These are phyloP conservation scores for Decorospora gaudefroyi DNA, from an alignment of 2,329 filamentous ascomycete genomes.

Conservation along the genomic window DNA sequence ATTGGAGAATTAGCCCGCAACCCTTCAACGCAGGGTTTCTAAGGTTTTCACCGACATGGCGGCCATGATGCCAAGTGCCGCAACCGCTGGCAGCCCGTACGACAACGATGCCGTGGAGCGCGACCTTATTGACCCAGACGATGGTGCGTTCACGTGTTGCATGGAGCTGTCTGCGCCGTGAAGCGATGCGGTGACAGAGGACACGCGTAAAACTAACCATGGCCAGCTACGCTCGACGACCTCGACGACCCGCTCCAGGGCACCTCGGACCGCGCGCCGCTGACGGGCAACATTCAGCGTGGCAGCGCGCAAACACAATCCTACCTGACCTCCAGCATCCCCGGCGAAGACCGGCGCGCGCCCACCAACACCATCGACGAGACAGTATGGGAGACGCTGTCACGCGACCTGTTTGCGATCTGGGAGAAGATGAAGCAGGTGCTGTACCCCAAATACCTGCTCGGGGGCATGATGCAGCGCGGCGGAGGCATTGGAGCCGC, in stretches of 20 bases:
- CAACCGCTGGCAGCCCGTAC: slow-evolving; percentile 49
- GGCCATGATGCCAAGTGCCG: slow-evolving; percentile 53
- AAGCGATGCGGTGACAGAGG: background rate
- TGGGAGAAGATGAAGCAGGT: slow-evolving; percentile 99
- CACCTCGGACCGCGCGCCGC: slow-evolving; percentile 73
- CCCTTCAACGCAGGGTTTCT: slow-evolving; percentile 29
- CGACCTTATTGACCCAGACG: slow-evolving; percentile 59
- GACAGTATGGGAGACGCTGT: slow-evolving; percentile 94
- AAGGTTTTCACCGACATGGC: slow-evolving; percentile 45
- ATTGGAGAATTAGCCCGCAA: slow-evolving; percentile 32
- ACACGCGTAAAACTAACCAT: slow-evolving; percentile 12
- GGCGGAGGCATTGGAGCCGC: slow-evolving; percentile 62
- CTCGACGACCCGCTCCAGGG: slow-evolving; percentile 81
- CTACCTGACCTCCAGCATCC: slow-evolving; percentile 86
- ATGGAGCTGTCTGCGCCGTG: slow-evolving; percentile 18
- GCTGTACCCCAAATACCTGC: slow-evolving; percentile 90
- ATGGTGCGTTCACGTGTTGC: slow-evolving; percentile 54
- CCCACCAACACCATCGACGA: slow-evolving; percentile 95
- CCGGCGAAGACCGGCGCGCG: slow-evolving; percentile 88
- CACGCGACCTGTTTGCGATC: slow-evolving; percentile 85
- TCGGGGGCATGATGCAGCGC: slow-evolving; percentile 67
- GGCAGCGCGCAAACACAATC: slow-evolving; percentile 64
- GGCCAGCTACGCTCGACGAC: slow-evolving; percentile 79
- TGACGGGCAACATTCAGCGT: slow-evolving; percentile 80
- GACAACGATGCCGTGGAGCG: slow-evolving; percentile 54